Conservation (phyloP, 345 rosid species). For the Cardiospermum halicacabum region DNA sequence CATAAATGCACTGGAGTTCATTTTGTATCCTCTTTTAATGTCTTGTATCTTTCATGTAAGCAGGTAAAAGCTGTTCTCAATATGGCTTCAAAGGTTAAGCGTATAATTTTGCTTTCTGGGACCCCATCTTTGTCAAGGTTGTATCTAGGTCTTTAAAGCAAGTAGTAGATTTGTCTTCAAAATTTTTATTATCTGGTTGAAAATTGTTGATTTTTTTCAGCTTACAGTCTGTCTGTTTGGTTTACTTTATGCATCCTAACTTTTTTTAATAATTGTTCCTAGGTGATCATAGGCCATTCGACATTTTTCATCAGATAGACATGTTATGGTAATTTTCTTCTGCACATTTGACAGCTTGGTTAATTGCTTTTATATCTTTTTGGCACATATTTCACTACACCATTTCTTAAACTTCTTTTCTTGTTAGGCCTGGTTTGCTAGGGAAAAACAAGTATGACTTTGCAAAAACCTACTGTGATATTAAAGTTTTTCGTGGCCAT, state of each 20-base stretch:
- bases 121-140: conserved; percentile 99
- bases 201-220: not conserved
- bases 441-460: conserved; percentile 87
- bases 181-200: conserved; percentile 12
- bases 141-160: conserved; percentile 23
- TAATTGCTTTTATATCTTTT: conserved; percentile 17
- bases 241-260: conserved; percentile 26
- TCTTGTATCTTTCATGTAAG: conserved; percentile 17
- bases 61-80: conserved; percentile 82
- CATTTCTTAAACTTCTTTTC: conserved; percentile 24
- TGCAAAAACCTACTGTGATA: conserved; percentile 79
- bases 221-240: not conserved
- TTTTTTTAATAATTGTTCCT: conserved; percentile 33
- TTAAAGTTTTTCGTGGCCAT: conserved; percentile 40
- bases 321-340: conserved; percentile 74
- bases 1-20: not conserved
- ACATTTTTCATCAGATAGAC: conserved; percentile 95
- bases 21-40: not conserved
- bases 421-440: conserved; percentile 86
- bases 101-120: conserved; percentile 76
- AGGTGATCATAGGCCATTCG: conserved; percentile 83
- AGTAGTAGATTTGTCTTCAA: conserved; percentile 11
- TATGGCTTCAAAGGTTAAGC: conserved; percentile 72
- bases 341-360: conserved; percentile 7
- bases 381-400: not conserved